Evolutionary conservation across 139 green algal genomes (phyloP), one percentile per base, ranked within the genome.

Genomic region (Monoraphidium neglectum): DNA sequence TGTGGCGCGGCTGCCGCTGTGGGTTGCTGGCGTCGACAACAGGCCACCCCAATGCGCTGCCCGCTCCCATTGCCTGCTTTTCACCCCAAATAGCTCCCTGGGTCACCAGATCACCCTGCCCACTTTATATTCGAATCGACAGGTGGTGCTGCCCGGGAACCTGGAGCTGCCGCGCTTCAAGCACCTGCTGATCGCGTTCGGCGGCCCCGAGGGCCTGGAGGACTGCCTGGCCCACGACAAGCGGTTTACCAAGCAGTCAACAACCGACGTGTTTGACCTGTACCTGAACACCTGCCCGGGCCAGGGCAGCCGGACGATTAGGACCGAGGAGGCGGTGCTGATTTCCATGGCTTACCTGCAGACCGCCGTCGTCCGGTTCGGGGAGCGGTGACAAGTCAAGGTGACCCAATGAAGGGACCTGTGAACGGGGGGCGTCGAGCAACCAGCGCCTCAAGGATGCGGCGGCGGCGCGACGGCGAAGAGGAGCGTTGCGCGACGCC

Each of bases 261-360:
- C 43, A 12, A 32, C 47, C 37, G 79, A 89, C 53, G 13, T 92
- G 21, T 95, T 90, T 71, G 78, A 90, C 57, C n/a, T 80, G 67
- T 97, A 97, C 74, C 70, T 98, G 36, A 98, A 98, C 85, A 95
- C 89, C 0, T 97, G 92, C 74, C 85, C 89, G 0, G 26, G 77
- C 13, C 93, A 98, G 72, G 94, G 95, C 54, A 93, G 86, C 63
- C 80, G 93, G 32, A 97, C 93, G 1, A 97, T 97, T 32, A 77
- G 93, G 24, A 97, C 92, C 43, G 93, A 96, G 78, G 91, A 95
- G 74, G 91, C 91, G 4, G 72, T 95, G 1, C 70, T 94, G 15
- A 92, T 95, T 16, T 87, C 82, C 3, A 49, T 95, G 62, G 74
- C 84, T 21, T 93, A 54, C 38, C 16, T 80, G 12, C 62, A 80